These are phyloP conservation scores for Dacryopinax spathularia DNA, from an alignment of 768 basidiomycete genomes.

Conservation along the genomic window DNA sequence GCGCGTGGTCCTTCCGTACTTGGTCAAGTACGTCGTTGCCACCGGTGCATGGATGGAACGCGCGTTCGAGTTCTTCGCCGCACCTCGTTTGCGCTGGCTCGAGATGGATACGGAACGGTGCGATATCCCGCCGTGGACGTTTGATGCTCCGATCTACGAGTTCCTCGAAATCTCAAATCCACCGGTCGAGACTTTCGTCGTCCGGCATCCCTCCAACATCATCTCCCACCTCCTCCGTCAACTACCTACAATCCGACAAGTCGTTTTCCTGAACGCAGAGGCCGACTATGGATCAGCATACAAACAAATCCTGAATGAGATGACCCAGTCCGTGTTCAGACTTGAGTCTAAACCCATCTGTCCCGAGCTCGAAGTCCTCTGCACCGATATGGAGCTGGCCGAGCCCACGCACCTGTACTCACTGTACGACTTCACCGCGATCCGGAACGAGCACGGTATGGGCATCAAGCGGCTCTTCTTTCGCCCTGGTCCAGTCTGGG, in stretches of 20 bases:
- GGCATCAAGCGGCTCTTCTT: neutral
- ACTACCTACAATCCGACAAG: neutral
- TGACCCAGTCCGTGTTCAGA: neutral
- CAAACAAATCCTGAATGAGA: neutral
- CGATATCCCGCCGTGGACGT: neutral
- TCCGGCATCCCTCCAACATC: neutral
- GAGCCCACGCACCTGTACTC: neutral
- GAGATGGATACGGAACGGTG: conserved; percentile 1
- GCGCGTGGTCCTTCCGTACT: neutral
- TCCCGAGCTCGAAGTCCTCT: neutral
- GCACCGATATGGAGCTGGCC: neutral
- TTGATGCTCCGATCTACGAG: neutral
- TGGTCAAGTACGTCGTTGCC: neutral
- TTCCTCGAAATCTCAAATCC: neutral
- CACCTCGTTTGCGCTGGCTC: neutral
- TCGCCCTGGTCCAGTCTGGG: neutral
- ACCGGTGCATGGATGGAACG: neutral
- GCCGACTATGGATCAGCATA: neutral
- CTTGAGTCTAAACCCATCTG: neutral
- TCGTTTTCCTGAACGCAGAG: neutral
- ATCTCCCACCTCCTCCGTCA: neutral
- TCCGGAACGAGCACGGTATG: neutral
- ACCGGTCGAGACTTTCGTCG: neutral
- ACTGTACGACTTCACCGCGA: neutral
- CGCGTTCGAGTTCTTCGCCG: conserved; percentile 1